Evolutionary conservation across 441 rosid species (phyloP).

Genomic region (Populus tomentosa): DNA sequence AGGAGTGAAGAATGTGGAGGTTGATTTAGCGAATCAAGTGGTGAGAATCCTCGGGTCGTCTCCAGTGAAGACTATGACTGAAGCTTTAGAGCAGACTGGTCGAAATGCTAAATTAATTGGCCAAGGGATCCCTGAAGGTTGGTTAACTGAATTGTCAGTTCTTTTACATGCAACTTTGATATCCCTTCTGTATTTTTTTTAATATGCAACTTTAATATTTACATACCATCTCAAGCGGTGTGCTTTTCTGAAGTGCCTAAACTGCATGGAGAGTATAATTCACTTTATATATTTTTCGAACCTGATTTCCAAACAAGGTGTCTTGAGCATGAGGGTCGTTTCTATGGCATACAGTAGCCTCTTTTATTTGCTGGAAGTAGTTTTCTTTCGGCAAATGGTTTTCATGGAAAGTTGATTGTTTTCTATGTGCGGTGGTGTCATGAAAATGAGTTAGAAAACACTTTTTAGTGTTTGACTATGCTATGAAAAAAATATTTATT

Average conservation of each 20-base stretch:
- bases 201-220: background rate
- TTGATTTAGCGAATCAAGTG: slow-evolving; percentile 74
- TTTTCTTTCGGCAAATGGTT: too few species aligned
- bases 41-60: slow-evolving; percentile 73
- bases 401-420: too few species aligned
- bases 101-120: slow-evolving; percentile 82
- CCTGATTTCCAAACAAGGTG: background rate
- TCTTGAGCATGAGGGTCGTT: background rate
- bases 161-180: background rate
- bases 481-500: too few species aligned
- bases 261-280: background rate
- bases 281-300: background rate
- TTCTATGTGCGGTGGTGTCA: too few species aligned
- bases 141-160: slow-evolving; percentile 9
- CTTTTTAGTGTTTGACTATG: too few species aligned
- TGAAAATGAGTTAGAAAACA: too few species aligned
- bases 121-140: slow-evolving; percentile 92
- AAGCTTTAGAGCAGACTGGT: slow-evolving; percentile 83
- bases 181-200: background rate
- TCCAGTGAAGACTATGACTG: slow-evolving; percentile 60
- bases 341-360: background rate
- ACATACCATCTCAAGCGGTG: background rate
- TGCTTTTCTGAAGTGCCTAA: background rate
- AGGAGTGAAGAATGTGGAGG: slow-evolving; percentile 87
- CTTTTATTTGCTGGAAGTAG: too few species aligned